These are phyloP conservation scores for Colletotrichum filicis DNA, from an alignment of 2,329 filamentous ascomycete genomes.

Conservation along the genomic window DNA sequence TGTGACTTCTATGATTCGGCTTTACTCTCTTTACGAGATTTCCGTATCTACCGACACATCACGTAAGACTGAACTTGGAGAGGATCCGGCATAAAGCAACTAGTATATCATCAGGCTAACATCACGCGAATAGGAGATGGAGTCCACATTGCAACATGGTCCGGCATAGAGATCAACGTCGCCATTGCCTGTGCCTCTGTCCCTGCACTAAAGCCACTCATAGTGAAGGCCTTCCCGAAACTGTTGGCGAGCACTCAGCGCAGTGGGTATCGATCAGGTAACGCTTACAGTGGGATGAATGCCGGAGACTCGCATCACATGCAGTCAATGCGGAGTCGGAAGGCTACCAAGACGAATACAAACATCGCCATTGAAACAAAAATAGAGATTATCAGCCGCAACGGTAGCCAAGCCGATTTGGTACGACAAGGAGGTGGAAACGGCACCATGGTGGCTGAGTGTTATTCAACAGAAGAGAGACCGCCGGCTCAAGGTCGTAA, in stretches of 20 bases:
- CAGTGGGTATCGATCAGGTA: not conserved
- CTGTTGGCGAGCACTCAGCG: conserved; percentile 5
- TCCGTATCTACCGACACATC: too few relatives aligned
- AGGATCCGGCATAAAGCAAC: too few relatives aligned
- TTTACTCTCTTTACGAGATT: conserved; percentile 35
- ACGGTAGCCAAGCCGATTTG: not conserved
- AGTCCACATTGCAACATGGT: conserved; percentile 38
- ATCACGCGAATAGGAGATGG: not conserved
- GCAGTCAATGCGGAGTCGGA: not conserved
- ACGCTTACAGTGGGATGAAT: not conserved
- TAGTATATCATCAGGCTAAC: too few relatives aligned
- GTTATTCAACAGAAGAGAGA: too few relatives aligned
- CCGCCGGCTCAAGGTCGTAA: too few relatives aligned
- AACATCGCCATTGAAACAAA: conserved; percentile 11
- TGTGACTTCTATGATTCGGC: too few relatives aligned
- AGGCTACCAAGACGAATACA: not conserved
- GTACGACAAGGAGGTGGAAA: too few relatives aligned
- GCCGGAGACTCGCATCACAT: conserved; percentile 12
- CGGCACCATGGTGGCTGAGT: too few relatives aligned
- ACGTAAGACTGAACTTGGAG: too few relatives aligned
- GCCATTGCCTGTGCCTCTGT: conserved; percentile 48
- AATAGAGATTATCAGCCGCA: not conserved
- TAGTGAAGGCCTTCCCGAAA: conserved; percentile 40
- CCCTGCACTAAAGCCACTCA: conserved; percentile 46
- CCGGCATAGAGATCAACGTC: conserved; percentile 46